Base-by-base conservation (phyloP, 2,329 filamentous ascomycete species). In the Rhinocladiella similis region DNA sequence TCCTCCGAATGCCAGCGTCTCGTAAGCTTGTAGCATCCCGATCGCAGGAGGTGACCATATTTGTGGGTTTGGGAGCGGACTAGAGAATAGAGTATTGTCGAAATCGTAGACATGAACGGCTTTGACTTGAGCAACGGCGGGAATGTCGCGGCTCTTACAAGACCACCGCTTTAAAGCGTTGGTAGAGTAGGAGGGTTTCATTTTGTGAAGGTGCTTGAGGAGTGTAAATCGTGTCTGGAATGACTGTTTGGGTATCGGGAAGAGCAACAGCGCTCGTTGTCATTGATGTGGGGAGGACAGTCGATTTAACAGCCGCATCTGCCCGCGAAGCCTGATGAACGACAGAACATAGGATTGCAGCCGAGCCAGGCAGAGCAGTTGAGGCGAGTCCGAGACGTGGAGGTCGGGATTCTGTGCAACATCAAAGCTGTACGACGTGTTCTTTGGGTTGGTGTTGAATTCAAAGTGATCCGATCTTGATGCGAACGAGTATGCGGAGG, bases 41-140 rank as follows among this genome's bases (percentile, higher is more conserved):
- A 96, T 84, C 0, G 91, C 93, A 29, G 81, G 78, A 1, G 83
- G 83, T 63, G 87, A 88, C 94, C 94, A 99, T 68, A 99, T 73
- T 64, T 91, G 87, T 2, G 86, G 84, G 68, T 97, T 97, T 1
- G 94, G 94, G 1, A 96, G 77, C 5, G 94, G 94, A 13, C 90
- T 96, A 66, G 87, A 86, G 77, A 99, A 99, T 47, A 99, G 77
- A 36, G 93, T 97, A 69, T 99, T 97, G 74, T 99, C 94, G 72
- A 97, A 99, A 73, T 99, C 94, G 76, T 97, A 97, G 65, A 99
- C 83, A 70, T 97, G 93, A 50, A 99, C 85, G 7, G 85, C 77
- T 70, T 84, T 90, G 73, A 97, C 87, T 53, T 84, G 79, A 41
- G 88, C 79, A 10, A 85, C 27, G 41, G 85, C 74, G 66, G 91